These are phyloP conservation scores for Yamadazyma aaseri DNA, from an alignment of 1,139 yeast genomes.

Conservation along the genomic window DNA sequence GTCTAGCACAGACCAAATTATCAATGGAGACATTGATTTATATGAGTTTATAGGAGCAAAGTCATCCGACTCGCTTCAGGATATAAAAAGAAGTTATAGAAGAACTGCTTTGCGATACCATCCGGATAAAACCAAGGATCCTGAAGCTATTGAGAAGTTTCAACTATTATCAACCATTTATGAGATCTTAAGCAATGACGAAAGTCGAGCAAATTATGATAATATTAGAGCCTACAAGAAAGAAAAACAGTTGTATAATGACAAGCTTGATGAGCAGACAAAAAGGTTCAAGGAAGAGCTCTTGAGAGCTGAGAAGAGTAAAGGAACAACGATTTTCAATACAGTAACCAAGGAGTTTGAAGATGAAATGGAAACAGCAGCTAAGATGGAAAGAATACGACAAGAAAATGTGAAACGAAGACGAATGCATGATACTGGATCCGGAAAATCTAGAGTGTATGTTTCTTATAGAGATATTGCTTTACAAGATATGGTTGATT, in stretches of 20 bases:
- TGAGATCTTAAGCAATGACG: conserved; percentile 34
- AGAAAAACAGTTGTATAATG: conserved; percentile 14
- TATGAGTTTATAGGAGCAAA: conserved; percentile 32
- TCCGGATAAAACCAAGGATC: conserved; percentile 50
- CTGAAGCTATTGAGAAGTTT: conserved; percentile 34
- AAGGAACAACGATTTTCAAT: conserved; percentile 8
- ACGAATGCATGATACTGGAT: conserved; percentile 20
- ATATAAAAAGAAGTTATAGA: conserved; percentile 81
- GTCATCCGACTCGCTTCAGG: conserved; percentile 41
- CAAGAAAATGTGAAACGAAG: conserved; percentile 32
- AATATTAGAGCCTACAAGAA: conserved; percentile 20
- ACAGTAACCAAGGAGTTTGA: conserved; percentile 9
- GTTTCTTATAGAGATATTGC: conserved; percentile 23
- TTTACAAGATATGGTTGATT: conserved; percentile 3
- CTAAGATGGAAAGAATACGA: conserved; percentile 26
- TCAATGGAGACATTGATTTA: conserved; percentile 31
- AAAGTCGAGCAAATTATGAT: conserved; percentile 36
- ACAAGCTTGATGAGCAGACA: conserved; percentile 26
- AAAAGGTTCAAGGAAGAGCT: conserved; percentile 35
- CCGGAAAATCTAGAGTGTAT: conserved; percentile 10
- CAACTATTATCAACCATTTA: conserved; percentile 38
- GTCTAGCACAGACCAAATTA: conserved; percentile 20
- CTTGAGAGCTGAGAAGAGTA: conserved; percentile 26
- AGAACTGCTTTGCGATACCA: conserved; percentile 76
- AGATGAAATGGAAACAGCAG: conserved; percentile 11